Base-by-base conservation (phyloP, 1,284 basidiomycete species). In the Neonothopanus nambi region DNA sequence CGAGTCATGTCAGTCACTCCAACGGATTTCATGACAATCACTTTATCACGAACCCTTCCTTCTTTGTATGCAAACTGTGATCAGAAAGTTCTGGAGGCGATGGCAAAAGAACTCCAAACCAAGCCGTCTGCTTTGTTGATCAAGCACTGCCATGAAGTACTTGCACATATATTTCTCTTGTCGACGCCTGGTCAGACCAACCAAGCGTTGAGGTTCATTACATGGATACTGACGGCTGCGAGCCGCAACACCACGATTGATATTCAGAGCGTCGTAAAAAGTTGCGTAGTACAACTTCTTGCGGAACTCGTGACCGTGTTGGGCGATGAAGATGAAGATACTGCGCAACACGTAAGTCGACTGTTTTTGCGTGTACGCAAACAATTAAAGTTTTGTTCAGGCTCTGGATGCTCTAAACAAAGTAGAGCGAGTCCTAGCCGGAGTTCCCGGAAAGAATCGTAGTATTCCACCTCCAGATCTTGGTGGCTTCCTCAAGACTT, bases 221-320 rank as follows among this genome's bases (percentile, higher is more conserved):
- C 85, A 24, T 71, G 77, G 30, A 65, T 80, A 17, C 65, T 90
- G 24, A 74, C 67, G 15, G 63, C 69, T 30, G 73, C 73, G 2
- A 74, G 74, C 3, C 62, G 59, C 20, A 63, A 57, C 11, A 59
- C 58, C n/a, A 60, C 67, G 1, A 79, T 89, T 54, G 75, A 78
- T 49, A 69, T 81, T 3, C 67, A 69, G 41, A 79, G 73, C 51
- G 66, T 92, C 20, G 77, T 92, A 39, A 81, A 79, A 46, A 84
- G 83, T 54, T 87, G 80, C 57, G 71, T 86, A 24, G 80, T 89
- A 1, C 78, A 83, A 5, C 70, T 94, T 17, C 72, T 95, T 15
- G 84, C 85, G 2, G 82, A 87, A 54, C 71, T 96, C n/a, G 84
- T 93, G 18, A 77, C 91, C 21, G 78, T 79, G 8, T 73, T 94